A percentile compares a stretch with the other conserved stretches of the same genome.
phyloP scores from a whole-genome alignment of 2,329 filamentous ascomycete species.

The Uncinocarpus reesii region DNA sequence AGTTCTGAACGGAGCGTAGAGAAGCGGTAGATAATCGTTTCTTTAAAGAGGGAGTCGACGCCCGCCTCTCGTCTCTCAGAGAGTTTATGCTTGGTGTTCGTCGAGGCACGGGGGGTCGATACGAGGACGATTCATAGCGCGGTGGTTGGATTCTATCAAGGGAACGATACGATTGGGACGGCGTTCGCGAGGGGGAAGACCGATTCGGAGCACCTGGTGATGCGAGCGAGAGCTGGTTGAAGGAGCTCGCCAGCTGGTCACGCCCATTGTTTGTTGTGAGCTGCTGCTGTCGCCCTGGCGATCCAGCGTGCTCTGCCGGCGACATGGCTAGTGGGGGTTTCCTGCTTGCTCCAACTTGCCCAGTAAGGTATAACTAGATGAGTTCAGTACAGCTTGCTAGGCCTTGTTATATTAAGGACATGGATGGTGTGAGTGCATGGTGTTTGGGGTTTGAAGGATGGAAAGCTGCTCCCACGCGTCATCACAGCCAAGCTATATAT shows the following conservation, averaged over 20 bases:
- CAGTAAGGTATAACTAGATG: background rate
- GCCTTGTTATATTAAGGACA: background rate
- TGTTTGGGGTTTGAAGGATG: background rate
- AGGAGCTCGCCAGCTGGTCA: conserved; percentile 3
- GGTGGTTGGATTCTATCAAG: background rate
- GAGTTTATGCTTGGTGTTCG: conserved; percentile 30
- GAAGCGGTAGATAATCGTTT: conserved; percentile 33
- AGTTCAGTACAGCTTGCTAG: background rate
- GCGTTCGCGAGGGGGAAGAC: conserved; percentile 8
- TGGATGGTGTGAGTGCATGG: background rate
- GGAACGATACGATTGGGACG: conserved; percentile 3
- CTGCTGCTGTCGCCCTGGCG: conserved; percentile 6
- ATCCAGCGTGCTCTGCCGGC: background rate
- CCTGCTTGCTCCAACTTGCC: conserved; percentile 1
- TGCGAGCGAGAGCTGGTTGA: conserved; percentile 12
- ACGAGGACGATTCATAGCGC: conserved; percentile 7
- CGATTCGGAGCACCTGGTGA: background rate
- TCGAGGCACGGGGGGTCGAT: conserved; percentile 20
- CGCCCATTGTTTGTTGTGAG: conserved; percentile 11
- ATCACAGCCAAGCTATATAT: background rate
- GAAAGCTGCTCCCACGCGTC: background rate
- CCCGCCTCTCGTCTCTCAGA: conserved; percentile 29
- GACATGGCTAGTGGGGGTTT: background rate
- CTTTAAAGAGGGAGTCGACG: conserved; percentile 29
- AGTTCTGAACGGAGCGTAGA: conserved; percentile 23